Conservation (phyloP, 2,329 filamentous ascomycete genomes). For the Ophiostoma piceae region DNA sequence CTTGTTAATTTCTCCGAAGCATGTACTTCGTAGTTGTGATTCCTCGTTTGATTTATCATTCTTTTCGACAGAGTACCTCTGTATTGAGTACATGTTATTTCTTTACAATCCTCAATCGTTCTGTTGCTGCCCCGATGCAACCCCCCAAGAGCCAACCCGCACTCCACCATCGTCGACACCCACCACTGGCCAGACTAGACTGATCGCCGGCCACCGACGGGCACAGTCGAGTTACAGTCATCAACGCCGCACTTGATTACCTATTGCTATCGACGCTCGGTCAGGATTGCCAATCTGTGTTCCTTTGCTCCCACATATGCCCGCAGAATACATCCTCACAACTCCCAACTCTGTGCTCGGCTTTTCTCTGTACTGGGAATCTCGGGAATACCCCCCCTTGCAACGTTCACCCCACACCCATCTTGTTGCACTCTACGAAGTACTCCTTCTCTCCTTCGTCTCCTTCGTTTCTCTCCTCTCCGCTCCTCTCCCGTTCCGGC, state of each 20-base stretch:
- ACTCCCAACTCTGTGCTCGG: neutral
- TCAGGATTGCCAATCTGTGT: neutral
- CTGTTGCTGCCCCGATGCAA: neutral
- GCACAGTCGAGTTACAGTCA: neutral
- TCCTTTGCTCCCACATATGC: neutral
- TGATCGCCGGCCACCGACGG: neutral
- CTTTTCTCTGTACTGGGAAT: neutral
- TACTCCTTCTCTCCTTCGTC: neutral
- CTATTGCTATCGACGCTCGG: neutral
- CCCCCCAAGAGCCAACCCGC: neutral
- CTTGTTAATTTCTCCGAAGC: neutral
- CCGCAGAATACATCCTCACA: too few relatives aligned
- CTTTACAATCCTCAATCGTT: neutral
- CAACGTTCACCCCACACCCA: constrained; percentile 2
- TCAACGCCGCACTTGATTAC: neutral
- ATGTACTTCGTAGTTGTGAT: neutral
- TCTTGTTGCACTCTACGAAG: neutral
- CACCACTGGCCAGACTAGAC: neutral
- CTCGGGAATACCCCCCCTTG: neutral
- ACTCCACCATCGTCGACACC: constrained; percentile 5
- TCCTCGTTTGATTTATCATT: neutral
- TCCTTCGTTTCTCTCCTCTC: neutral
- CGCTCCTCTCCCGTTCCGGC: neutral
- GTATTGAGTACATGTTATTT: too few relatives aligned
- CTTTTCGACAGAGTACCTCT: too few relatives aligned